phyloP scores from a whole-genome alignment of 2,329 filamentous ascomycete genomes.

The Myrmaecium sp. region DNA sequence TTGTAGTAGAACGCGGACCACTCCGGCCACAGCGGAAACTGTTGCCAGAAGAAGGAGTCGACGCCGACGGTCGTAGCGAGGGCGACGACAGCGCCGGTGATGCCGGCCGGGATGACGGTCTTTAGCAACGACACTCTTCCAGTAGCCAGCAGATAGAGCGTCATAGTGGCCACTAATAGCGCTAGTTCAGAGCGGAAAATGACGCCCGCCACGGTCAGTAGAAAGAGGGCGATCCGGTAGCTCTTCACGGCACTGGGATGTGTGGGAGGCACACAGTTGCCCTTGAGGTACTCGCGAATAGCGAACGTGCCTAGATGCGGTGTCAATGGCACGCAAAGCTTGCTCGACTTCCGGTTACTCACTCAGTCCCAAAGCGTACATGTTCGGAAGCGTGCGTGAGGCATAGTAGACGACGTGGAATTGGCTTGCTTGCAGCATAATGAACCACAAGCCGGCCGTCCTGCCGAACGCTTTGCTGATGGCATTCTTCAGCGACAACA shows the following conservation, averaged over 20 bases:
- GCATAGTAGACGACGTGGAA: conserved; percentile 92
- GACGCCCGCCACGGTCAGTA: conserved; percentile 64
- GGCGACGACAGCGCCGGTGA: conserved; percentile 47
- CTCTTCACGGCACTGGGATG: conserved; percentile 25
- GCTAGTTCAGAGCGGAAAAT: conserved; percentile 85
- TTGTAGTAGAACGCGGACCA: conserved; percentile 83
- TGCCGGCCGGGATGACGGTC: conserved; percentile 49
- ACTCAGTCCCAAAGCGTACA: conserved; percentile 86
- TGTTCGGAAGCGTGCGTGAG: conserved; percentile 81
- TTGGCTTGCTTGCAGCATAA: conserved; percentile 60
- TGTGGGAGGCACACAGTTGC: conserved; percentile 11
- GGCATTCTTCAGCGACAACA: conserved; percentile 48
- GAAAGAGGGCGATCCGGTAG: conserved; percentile 48
- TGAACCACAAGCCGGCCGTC: conserved; percentile 59
- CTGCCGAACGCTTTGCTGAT: conserved; percentile 52
- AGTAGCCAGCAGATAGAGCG: conserved; percentile 44
- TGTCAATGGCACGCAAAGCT: neutral
- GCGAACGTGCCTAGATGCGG: conserved; percentile 45
- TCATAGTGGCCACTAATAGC: conserved; percentile 55
- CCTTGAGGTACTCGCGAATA: conserved; percentile 33
- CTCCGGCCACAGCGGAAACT: conserved; percentile 67
- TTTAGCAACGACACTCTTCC: conserved; percentile 35
- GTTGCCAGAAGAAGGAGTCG: conserved; percentile 90
- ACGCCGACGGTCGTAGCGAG: conserved; percentile 54
- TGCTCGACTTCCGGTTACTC: conserved; percentile 19